A percentile compares a stretch with the other conserved stretches of the same genome.
phyloP scores from a whole-genome alignment of 352 stramenopile species.

The Phytophthora kernoviae region DNA sequence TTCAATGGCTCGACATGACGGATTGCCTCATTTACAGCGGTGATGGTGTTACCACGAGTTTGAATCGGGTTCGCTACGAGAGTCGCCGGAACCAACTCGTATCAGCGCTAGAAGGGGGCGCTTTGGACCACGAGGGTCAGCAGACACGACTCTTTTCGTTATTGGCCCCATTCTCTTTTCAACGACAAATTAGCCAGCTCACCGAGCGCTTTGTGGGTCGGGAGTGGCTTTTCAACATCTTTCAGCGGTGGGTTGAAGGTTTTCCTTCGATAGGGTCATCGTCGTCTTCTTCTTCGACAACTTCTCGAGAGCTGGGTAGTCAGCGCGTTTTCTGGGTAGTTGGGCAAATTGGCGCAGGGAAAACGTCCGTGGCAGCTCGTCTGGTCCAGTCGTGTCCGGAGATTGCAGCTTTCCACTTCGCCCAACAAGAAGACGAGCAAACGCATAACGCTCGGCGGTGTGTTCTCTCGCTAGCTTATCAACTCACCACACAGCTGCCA shows the following conservation, averaged over 20 bases:
- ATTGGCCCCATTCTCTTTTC: slow-evolving; percentile 70
- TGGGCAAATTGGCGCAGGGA: slow-evolving; percentile 71
- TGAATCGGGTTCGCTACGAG: slow-evolving; percentile 65
- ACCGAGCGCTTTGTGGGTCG: slow-evolving; percentile 63
- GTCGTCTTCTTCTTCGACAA: not conserved
- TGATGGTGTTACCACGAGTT: slow-evolving; percentile 6
- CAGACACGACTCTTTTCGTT: slow-evolving; percentile 72
- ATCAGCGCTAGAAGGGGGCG: slow-evolving; percentile 54
- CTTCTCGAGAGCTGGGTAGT: slow-evolving; percentile 10
- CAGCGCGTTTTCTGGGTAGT: slow-evolving; percentile 74
- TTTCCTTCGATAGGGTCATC: slow-evolving; percentile 2
- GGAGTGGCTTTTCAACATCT: slow-evolving; percentile 60
- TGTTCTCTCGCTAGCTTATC: slow-evolving; percentile 72
- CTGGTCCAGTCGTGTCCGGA: slow-evolving; percentile 75
- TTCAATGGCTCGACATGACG: slow-evolving; percentile 82
- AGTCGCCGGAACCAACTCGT: slow-evolving; percentile 57
- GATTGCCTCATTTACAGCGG: slow-evolving; percentile 63
- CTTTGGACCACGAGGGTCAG: slow-evolving; percentile 76
- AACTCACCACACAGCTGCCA: slow-evolving; percentile 75
- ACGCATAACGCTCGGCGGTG: slow-evolving; percentile 70
- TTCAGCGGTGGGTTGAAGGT: slow-evolving; percentile 57
- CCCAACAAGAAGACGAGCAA: slow-evolving; percentile 74
- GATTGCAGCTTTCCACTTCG: slow-evolving; percentile 78
- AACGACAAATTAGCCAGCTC: slow-evolving; percentile 77
- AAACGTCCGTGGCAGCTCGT: slow-evolving; percentile 62